Conservation (phyloP, 1,284 basidiomycete genomes). For the Papiliotrema laurentii region DNA sequence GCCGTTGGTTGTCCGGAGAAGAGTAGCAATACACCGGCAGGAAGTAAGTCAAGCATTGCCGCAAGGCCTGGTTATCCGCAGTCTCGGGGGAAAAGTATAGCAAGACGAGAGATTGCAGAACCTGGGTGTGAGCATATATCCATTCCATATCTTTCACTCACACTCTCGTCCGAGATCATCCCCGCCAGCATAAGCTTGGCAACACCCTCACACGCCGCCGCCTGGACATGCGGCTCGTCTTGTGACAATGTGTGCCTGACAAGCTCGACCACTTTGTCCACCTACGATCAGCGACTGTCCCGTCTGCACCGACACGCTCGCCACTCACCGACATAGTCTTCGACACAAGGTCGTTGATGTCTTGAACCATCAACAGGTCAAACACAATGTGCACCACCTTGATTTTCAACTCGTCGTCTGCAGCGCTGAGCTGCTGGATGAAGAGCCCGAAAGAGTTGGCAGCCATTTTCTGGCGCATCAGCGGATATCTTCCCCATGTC, state of each 20-base stretch:
- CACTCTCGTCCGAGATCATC: slow-evolving; percentile 69
- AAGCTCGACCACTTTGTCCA: slow-evolving; percentile 67
- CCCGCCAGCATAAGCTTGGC: slow-evolving; percentile 87
- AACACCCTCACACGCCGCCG: slow-evolving; percentile 74
- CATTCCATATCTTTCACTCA: slow-evolving; percentile 38
- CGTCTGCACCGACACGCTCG: not conserved
- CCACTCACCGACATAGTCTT: slow-evolving; percentile 36
- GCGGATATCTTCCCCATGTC: not conserved
- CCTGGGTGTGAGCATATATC: slow-evolving; percentile 49
- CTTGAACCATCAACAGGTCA: slow-evolving; percentile 86
- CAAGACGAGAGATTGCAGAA: slow-evolving; percentile 71
- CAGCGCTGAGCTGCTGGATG: slow-evolving; percentile 73
- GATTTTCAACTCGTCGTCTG: slow-evolving; percentile 70
- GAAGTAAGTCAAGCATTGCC: slow-evolving; percentile 94
- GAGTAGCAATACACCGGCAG: slow-evolving; percentile 92
- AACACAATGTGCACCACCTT: slow-evolving; percentile 83
- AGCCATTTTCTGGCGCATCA: slow-evolving; percentile 69
- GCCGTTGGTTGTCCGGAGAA: slow-evolving; percentile 69
- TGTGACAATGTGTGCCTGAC: slow-evolving; percentile 69
- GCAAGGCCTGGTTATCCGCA: slow-evolving; percentile 72
- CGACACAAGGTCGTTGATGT: slow-evolving; percentile 53
- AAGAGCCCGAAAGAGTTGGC: slow-evolving; percentile 84
- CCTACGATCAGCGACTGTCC: slow-evolving; percentile 55
- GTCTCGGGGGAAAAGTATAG: slow-evolving; percentile 87
- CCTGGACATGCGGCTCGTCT: slow-evolving; percentile 71